Conservation (phyloP, 2,329 filamentous ascomycete genomes). For the Orbilia ellipsospora region DNA sequence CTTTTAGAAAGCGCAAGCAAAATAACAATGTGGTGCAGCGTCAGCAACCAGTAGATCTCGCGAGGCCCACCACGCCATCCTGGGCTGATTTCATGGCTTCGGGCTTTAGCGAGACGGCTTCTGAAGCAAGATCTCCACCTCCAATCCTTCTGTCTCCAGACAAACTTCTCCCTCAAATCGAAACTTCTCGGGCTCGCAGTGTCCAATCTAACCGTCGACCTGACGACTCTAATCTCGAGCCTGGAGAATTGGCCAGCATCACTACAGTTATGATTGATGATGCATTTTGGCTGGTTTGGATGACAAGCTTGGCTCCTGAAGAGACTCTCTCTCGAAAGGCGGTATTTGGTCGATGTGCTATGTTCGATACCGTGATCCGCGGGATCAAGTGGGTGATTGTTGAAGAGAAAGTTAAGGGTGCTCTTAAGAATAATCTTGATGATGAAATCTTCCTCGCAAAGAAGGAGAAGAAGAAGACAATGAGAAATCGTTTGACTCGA, state of each 20-base stretch:
- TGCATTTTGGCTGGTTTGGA: constrained; percentile 99
- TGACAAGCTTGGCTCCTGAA: constrained; percentile 91
- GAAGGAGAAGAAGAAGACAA: constrained; percentile 75
- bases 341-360: constrained; percentile 90
- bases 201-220: constrained; percentile 88
- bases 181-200: constrained; percentile 77
- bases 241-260: constrained; percentile 94
- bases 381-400: constrained; percentile 85
- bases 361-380: constrained; percentile 86
- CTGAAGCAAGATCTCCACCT: constrained; percentile 71
- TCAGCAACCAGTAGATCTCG: constrained; percentile 68
- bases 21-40: constrained; percentile 21
- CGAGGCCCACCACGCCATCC: constrained; percentile 90
- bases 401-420: constrained; percentile 88
- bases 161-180: constrained; percentile 87
- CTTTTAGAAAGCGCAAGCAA: constrained; percentile 67
- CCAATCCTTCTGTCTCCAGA: constrained; percentile 88
- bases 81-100: constrained; percentile 98
- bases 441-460: constrained; percentile 93
- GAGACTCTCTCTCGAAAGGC: constrained; percentile 87
- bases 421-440: constrained; percentile 79
- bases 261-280: constrained; percentile 87
- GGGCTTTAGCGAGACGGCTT: constrained; percentile 80
- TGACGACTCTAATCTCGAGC: constrained; percentile 76
- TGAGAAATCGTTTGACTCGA: constrained; percentile 63